Conservation (phyloP, 441 rosid species). For the Manihot esculenta region DNA sequence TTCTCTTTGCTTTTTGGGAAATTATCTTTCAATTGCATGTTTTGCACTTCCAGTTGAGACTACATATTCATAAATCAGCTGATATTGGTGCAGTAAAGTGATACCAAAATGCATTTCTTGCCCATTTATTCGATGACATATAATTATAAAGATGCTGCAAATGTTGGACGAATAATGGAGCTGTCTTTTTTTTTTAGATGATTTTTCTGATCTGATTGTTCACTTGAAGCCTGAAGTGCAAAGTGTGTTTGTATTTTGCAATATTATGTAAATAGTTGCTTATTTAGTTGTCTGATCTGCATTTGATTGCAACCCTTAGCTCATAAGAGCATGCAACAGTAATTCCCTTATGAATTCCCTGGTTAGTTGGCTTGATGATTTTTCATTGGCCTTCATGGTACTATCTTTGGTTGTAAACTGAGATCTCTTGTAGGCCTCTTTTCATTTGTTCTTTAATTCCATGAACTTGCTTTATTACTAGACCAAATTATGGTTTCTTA, state of each 20-base stretch:
- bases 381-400: no score
- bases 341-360: slow-evolving; percentile 1
- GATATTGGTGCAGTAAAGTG: neutral
- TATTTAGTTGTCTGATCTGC: neutral
- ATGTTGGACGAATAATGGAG: neutral
- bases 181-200: neutral
- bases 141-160: neutral
- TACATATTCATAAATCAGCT: neutral
- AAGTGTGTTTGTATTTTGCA: slow-evolving; percentile 2
- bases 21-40: neutral
- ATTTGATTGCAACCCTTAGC: neutral
- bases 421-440: no score
- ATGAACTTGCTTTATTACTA: no score
- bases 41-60: neutral
- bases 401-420: no score
- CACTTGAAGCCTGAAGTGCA: neutral
- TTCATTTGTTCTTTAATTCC: no score
- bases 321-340: neutral
- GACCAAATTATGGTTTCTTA: no score
- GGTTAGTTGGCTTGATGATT: no score
- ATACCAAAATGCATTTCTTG: neutral
- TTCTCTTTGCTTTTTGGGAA: slow-evolving; percentile 1
- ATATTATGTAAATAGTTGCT: neutral
- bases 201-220: neutral
- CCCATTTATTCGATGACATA: neutral